These are phyloP conservation scores for Globisporangium echinulatum DNA, from an alignment of 352 stramenopile genomes.

Conservation along the genomic window DNA sequence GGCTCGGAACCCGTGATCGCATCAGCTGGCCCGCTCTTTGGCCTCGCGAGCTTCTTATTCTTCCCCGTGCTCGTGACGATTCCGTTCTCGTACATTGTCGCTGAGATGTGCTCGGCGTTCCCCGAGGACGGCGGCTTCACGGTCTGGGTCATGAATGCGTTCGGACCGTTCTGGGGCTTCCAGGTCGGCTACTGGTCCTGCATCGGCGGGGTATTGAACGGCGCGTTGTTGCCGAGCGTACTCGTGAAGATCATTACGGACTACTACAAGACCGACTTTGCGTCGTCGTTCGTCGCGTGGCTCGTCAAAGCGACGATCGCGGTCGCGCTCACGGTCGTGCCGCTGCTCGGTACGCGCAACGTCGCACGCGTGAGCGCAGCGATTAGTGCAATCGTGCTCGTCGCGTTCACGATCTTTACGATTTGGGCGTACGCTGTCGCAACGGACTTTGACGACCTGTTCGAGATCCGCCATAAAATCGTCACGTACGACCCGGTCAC, in stretches of 20 bases:
- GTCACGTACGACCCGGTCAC: slow-evolving; percentile 13
- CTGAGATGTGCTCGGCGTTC: slow-evolving; percentile 64
- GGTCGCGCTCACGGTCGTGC: slow-evolving; percentile 26
- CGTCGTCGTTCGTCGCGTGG: slow-evolving; percentile 16
- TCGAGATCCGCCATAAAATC: slow-evolving; percentile 30
- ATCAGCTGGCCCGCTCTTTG: slow-evolving; percentile 48
- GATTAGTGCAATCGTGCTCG: slow-evolving; percentile 24
- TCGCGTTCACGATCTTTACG: slow-evolving; percentile 37
- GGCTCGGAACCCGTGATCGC: slow-evolving; percentile 54
- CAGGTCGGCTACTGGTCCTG: slow-evolving; percentile 82
- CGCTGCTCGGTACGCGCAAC: slow-evolving; percentile 28
- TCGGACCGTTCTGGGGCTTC: slow-evolving; percentile 75
- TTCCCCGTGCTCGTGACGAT: slow-evolving; percentile 61
- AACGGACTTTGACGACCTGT: slow-evolving; percentile 28
- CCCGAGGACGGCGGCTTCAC: slow-evolving; percentile 70
- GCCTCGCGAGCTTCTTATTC: slow-evolving; percentile 38
- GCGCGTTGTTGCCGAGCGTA: slow-evolving; percentile 60
- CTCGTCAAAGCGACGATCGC: slow-evolving; percentile 33
- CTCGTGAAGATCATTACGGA: slow-evolving; percentile 24
- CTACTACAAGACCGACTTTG: slow-evolving; percentile 26
- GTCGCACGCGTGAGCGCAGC: slow-evolving; percentile 25
- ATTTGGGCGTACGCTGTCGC: slow-evolving; percentile 30
- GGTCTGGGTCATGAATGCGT: slow-evolving; percentile 61
- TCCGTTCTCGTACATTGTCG: slow-evolving; percentile 51
- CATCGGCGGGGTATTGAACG: slow-evolving; percentile 55